phyloP scores from a whole-genome alignment of 2,329 filamentous ascomycete species.

The Magnaporthales sp. region DNA sequence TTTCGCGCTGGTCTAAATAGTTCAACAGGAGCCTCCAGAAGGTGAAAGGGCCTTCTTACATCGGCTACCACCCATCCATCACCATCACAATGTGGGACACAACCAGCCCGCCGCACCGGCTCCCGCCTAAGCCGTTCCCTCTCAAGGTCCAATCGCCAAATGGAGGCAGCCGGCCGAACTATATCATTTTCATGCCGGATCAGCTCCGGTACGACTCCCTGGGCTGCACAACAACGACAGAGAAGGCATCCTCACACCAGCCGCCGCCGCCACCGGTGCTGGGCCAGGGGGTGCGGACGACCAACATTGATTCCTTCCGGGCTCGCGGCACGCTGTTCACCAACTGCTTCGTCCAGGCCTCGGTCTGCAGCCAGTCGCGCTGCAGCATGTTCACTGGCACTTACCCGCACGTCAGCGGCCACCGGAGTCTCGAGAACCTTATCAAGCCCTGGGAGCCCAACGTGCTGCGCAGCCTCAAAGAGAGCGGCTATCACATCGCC shows the following conservation, averaged over 20 bases:
- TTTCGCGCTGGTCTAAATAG: too few relatives aligned
- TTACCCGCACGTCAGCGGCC: conserved; percentile 35
- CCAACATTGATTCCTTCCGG: conserved; percentile 33
- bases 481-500: conserved; percentile 36
- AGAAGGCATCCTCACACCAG: conserved; percentile 1
- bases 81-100: not conserved
- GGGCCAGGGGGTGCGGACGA: conserved; percentile 20
- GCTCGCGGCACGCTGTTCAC: conserved; percentile 28
- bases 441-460: conserved; percentile 41
- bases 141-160: conserved; percentile 12
- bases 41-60: too few relatives aligned
- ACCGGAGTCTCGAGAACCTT: conserved; percentile 35
- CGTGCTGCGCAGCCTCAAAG: conserved; percentile 32
- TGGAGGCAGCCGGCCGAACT: conserved; percentile 20
- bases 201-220: conserved; percentile 36
- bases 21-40: too few relatives aligned
- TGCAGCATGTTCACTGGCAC: conserved; percentile 37
- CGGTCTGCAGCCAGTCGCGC: conserved; percentile 35
- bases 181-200: conserved; percentile 38
- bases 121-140: conserved; percentile 15
- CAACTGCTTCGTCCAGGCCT: conserved; percentile 35
- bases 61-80: too few relatives aligned
- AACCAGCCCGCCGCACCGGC: conserved; percentile 1
- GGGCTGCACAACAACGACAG: conserved; percentile 20
- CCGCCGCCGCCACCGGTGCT: not conserved